Evolutionary conservation across 345 rosid species (phyloP).

Genomic region (Ricinus communis): DNA sequence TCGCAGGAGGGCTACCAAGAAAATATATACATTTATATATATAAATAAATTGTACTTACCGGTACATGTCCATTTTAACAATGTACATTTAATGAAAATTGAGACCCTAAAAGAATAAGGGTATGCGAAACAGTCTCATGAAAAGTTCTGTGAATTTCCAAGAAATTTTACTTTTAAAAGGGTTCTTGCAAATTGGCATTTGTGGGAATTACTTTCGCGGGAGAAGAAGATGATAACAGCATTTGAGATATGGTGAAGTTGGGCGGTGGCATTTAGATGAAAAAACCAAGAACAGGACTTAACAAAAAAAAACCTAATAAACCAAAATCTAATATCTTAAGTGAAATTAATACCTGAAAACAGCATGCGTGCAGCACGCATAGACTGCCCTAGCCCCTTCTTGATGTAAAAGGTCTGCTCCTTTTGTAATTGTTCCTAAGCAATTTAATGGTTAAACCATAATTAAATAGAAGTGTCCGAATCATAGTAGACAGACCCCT

Average conservation of each 20-base stretch:
- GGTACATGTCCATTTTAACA: too few species aligned
- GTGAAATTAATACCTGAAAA: slow-evolving; percentile 48
- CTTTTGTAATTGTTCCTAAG: slow-evolving; percentile 46
- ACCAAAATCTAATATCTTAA: not conserved
- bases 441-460: not conserved
- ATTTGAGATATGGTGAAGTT: too few species aligned
- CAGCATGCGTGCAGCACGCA: slow-evolving; percentile 36
- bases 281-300: too few species aligned
- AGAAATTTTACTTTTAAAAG: too few species aligned
- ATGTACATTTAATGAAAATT: not conserved
- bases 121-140: not conserved
- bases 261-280: too few species aligned
- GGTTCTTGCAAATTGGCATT: too few species aligned
- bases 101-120: too few species aligned
- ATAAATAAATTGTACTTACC: too few species aligned
- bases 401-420: slow-evolving; percentile 31
- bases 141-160: not conserved
- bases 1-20: slow-evolving; percentile 83
- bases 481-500: not conserved
- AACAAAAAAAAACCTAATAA: too few species aligned
- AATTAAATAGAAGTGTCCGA: not conserved
- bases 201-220: too few species aligned
- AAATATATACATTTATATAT: not conserved
- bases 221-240: not conserved
- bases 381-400: slow-evolving; percentile 37